Percentiles rank a stretch among this genome's conserved stretches.
These are phyloP conservation scores for Eremomyces bilateralis DNA, from an alignment of 495 filamentous ascomycete genomes.

Conservation along the genomic window DNA sequence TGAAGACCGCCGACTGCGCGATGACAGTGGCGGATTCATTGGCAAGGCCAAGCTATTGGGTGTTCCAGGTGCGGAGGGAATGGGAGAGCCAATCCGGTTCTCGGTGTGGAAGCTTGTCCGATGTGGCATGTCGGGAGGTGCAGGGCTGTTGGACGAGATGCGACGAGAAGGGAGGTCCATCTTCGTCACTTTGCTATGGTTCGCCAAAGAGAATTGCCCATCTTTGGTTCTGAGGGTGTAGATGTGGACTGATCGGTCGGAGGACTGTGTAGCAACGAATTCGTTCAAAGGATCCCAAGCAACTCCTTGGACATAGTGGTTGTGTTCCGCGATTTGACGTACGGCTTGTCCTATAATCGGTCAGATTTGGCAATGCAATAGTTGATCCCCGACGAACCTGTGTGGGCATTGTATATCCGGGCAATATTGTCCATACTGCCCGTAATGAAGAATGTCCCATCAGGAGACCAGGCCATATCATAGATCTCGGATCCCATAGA, in stretches of 20 bases:
- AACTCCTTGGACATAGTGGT: constrained; percentile 96
- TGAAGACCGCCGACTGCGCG: constrained; percentile 81
- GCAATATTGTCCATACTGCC: constrained; percentile 99
- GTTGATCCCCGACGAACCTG: constrained; percentile 32
- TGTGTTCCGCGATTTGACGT: constrained; percentile 94
- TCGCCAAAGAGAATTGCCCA: constrained; percentile 74
- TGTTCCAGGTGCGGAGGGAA: constrained; percentile 83
- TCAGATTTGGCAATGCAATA: constrained; percentile 1
- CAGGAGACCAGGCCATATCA: constrained; percentile 93
- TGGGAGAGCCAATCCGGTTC: constrained; percentile 50
- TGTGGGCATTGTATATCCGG: constrained; percentile 86
- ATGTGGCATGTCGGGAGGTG: constrained; percentile 53
- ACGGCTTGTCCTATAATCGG: constrained; percentile 51
- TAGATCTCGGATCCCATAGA: constrained; percentile 82
- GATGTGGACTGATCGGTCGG: constrained; percentile 91
- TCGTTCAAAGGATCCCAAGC: constrained; percentile 98
- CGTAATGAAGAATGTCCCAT: constrained; percentile 89
- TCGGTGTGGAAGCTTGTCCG: constrained; percentile 36
- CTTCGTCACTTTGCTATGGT: constrained; percentile 52
- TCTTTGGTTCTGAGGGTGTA: constrained; percentile 93
- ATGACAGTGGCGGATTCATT: constrained; percentile 90
- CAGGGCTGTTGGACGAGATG: constrained; percentile 82
- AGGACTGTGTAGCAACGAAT: constrained; percentile 94
- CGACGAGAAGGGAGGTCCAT: constrained; percentile 82
- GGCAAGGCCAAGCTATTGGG: constrained; percentile 73